phyloP scores from a whole-genome alignment of 495 filamentous ascomycete species.

The Trichoderma orchidacearum region DNA sequence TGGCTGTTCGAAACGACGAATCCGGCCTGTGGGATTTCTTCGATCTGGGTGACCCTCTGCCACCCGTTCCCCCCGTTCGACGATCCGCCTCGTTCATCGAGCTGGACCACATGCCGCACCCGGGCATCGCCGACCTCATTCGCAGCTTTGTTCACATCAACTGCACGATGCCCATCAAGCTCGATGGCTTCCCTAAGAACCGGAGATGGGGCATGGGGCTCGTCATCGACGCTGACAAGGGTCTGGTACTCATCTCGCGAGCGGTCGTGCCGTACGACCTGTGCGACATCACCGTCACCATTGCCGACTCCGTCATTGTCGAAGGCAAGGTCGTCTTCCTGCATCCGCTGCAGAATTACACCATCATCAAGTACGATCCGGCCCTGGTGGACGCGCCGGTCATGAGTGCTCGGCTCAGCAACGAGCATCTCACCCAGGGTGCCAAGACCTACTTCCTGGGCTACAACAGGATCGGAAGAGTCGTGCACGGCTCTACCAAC shows the following conservation, averaged over 20 bases:
- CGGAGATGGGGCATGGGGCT: conserved; percentile 90
- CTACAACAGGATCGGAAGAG: conserved; percentile 88
- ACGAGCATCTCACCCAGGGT: conserved; percentile 70
- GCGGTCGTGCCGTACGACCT: conserved; percentile 93
- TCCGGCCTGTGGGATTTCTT: conserved; percentile 92
- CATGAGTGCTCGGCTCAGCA: conserved; percentile 71
- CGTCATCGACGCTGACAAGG: conserved; percentile 91
- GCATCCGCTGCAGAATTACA: conserved; percentile 97
- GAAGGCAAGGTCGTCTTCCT: conserved; percentile 90
- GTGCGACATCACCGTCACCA: conserved; percentile 87
- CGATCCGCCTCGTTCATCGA: conserved; percentile 79
- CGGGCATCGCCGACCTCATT: conserved; percentile 80
- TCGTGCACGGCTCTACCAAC: conserved; percentile 85
- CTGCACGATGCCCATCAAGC: conserved; percentile 84
- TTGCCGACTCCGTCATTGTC: conserved; percentile 91
- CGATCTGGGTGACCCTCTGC: conserved; percentile 67
- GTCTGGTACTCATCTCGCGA: conserved; percentile 81
- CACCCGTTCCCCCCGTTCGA: conserved; percentile 54
- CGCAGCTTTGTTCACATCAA: conserved; percentile 88
- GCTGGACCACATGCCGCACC: conserved; percentile 77
- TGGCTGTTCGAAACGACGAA: conserved; percentile 81
- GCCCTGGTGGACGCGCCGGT: conserved; percentile 86
- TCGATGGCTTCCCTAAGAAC: conserved; percentile 89
- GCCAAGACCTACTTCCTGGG: conserved; percentile 90
- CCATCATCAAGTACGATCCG: conserved; percentile 89